Evolutionary conservation across 169 alveolate species (phyloP), one percentile per base, ranked within the genome.

Genomic region (Plasmodium malariae): DNA sequence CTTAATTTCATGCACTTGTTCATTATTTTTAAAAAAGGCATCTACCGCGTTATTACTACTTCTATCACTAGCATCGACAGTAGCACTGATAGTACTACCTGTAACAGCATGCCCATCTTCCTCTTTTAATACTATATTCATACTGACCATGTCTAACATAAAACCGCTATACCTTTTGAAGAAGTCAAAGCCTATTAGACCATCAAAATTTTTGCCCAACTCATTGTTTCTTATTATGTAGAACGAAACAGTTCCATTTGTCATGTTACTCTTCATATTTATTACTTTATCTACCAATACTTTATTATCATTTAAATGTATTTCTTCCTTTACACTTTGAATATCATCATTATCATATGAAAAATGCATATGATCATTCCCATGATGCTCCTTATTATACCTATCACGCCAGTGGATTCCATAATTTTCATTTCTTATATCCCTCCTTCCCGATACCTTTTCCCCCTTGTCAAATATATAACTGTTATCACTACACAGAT

Each of bases 401-500:
- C 28, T 2, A n/a, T 21, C 6, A 5, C 24, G 24, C 5, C 11
- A 11, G 19, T 55, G 2, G 7, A 19, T 55, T 40, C 51, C 51
- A 6, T 9, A 9, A 9, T 9, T 40, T 9, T 9, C 51, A 6
- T 21, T 7, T 0, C 63, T 14, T 0, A 1, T n/a, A 6, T 19
- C 21, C 32, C 6, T 19, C 63, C 37, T 19, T 19, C 34, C 21
- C n/a, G 12, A 4, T 3, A 6, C 17, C 7, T 49, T 70, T n/a
- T 21, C 73, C 14, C 24, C 63, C 7, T 60, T 26, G 0, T 26
- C 62, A 85, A 85, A 85, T 19, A 85, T 43, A 63, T 69, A 85
- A 48, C 92, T 85, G 69, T 85, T 69, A 49, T 85, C 87, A 28
- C 92, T 85, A 32, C 87, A 85, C 9, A 85, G 48, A 14, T 85